Evolutionary conservation across 2,329 filamentous ascomycete genomes (phyloP).

Genomic region (Microsporum audouinii): DNA sequence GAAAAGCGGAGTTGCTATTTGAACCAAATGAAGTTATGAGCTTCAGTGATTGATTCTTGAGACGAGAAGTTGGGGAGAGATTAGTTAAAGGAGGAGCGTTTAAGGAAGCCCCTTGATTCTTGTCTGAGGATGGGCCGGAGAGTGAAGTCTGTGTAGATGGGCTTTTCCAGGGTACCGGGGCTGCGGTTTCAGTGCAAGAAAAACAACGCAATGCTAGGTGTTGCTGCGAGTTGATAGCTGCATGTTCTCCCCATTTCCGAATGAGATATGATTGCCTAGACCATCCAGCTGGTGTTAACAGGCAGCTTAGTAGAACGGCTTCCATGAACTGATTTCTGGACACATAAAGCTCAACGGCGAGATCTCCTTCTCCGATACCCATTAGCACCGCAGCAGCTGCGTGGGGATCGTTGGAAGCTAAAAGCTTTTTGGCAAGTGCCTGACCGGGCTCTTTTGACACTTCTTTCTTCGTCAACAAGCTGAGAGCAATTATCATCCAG

Average conservation of each 20-base stretch:
- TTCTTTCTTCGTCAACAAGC: slow-evolving; percentile 64
- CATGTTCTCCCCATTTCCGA: slow-evolving; percentile 88
- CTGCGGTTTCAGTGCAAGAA: slow-evolving; percentile 77
- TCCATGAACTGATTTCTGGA: slow-evolving; percentile 89
- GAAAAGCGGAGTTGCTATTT: slow-evolving; percentile 42
- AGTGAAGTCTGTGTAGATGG: slow-evolving; percentile 59
- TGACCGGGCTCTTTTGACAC: slow-evolving; percentile 85
- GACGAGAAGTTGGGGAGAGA: slow-evolving; percentile 44
- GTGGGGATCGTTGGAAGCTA: slow-evolving; percentile 83
- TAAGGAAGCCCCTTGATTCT: slow-evolving; percentile 23
- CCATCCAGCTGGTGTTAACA: slow-evolving; percentile 78
- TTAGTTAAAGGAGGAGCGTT: slow-evolving; percentile 54
- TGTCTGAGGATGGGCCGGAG: slow-evolving; percentile 38
- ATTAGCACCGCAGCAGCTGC: slow-evolving; percentile 87
- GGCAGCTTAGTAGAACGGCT: slow-evolving; percentile 74
- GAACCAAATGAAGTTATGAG: slow-evolving; percentile 77
- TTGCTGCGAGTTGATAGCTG: slow-evolving; percentile 74
- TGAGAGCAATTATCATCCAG: slow-evolving; percentile 92
- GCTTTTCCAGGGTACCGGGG: slow-evolving; percentile 76
- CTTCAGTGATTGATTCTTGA: slow-evolving; percentile 74
- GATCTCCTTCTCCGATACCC: slow-evolving; percentile 80
- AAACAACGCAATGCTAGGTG: slow-evolving; percentile 88
- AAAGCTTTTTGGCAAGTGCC: slow-evolving; percentile 76
- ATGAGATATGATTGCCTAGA: slow-evolving; percentile 78
- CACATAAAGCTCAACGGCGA: slow-evolving; percentile 92